phyloP scores from a whole-genome alignment of 2,329 filamentous ascomycete genomes.

The Alternaria sp. region DNA sequence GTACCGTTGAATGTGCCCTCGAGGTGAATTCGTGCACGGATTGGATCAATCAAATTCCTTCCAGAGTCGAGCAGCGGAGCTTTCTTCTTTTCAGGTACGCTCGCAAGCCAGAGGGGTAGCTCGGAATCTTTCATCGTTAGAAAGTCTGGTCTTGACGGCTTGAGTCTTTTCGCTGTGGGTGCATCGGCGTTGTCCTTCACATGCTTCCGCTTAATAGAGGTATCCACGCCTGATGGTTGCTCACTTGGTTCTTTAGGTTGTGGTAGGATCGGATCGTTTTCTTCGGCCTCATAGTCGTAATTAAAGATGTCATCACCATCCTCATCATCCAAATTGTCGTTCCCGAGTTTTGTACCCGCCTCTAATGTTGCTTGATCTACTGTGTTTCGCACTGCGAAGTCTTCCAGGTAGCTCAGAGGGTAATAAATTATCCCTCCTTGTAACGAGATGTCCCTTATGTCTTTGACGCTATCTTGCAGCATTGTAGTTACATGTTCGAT shows the following conservation, averaged over 20 bases:
- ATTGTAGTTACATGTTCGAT: background rate
- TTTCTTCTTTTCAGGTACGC: background rate
- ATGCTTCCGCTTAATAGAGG: background rate
- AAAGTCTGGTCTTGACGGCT: background rate
- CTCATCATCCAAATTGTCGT: background rate
- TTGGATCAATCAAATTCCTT: background rate
- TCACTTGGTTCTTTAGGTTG: background rate
- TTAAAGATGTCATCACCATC: background rate
- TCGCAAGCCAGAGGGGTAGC: background rate
- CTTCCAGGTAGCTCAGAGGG: background rate
- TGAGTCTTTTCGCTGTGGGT: background rate
- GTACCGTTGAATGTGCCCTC: background rate
- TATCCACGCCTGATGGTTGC: background rate
- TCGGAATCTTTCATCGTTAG: background rate
- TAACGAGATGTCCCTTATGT: background rate
- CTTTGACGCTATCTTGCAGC: background rate
- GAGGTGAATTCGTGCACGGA: background rate
- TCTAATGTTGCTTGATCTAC: background rate
- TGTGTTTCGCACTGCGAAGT: background rate
- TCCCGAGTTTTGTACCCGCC: no score
- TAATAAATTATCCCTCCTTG: background rate
- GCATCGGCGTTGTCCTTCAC: background rate
- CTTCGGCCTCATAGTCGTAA: background rate
- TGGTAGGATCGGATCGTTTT: background rate
- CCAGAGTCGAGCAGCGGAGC: background rate